phyloP scores from a whole-genome alignment of 2,329 filamentous ascomycete species.

The Calonectria leucothoes region DNA sequence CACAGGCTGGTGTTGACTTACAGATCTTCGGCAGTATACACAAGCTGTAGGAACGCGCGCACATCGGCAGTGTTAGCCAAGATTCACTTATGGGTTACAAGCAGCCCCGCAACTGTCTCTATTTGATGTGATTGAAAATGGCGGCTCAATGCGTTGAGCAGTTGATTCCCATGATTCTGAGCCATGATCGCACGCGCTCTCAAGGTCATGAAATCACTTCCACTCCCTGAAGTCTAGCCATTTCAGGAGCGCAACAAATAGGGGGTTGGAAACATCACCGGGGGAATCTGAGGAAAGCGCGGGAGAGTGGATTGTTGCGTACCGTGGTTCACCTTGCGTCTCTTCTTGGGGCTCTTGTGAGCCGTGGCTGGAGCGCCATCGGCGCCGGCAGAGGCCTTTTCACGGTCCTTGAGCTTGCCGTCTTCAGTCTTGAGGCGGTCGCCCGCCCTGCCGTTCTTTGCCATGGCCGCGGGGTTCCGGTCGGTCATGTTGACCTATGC shows the following conservation, averaged over 20 bases:
- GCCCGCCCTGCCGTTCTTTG: conserved; percentile 44
- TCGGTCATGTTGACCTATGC: conserved; percentile 48
- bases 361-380: conserved; percentile 38
- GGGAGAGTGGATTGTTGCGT: conserved; percentile 52
- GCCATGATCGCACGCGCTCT: conserved; percentile 28
- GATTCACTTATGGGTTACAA: conserved; percentile 37
- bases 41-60: conserved; percentile 68
- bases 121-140: conserved; percentile 10
- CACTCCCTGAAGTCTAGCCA: neutral
- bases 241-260: conserved; percentile 11
- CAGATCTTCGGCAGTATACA: conserved; percentile 90
- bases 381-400: conserved; percentile 34
- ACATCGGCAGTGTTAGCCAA: conserved; percentile 49
- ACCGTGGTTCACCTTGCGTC: conserved; percentile 92
- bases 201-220: conserved; percentile 24
- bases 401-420: conserved; percentile 46
- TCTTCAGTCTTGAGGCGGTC: conserved; percentile 39
- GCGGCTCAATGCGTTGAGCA: conserved; percentile 23
- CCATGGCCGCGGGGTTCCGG: conserved; percentile 47
- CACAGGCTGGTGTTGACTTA: conserved; percentile 66
- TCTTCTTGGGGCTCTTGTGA: conserved; percentile 78
- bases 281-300: neutral
- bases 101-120: conserved; percentile 25
- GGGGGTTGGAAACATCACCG: neutral
- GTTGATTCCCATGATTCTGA: conserved; percentile 20